phyloP scores from a whole-genome alignment of 148 eudicot species.

The Beta vulgaris region DNA sequence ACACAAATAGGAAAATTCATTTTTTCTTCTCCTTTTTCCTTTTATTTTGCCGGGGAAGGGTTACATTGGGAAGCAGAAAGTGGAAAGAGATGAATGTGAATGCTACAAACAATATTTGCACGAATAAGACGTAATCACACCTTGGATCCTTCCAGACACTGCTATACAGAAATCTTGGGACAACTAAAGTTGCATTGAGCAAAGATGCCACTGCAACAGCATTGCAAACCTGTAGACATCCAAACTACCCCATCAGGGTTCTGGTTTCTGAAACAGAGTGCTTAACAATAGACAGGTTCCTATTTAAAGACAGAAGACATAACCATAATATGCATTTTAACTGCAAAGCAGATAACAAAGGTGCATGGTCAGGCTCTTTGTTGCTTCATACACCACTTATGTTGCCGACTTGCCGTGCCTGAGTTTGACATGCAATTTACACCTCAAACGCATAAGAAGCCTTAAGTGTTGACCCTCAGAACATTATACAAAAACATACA shows the following conservation, averaged over 20 bases:
- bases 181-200: conserved; percentile 84
- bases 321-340: background rate
- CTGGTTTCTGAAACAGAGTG: background rate
- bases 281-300: background rate
- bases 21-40: background rate
- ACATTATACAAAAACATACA: background rate
- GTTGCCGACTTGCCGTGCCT: background rate
- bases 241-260: conserved; percentile 9
- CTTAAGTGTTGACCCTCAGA: background rate
- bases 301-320: background rate
- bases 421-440: background rate
- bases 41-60: background rate
- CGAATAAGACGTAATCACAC: conserved; percentile 28
- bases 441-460: background rate
- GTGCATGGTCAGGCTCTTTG: background rate
- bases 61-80: background rate
- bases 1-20: background rate
- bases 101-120: background rate
- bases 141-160: conserved; percentile 96
- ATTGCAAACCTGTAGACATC: conserved; percentile 76
- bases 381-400: background rate
- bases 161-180: conserved; percentile 87
- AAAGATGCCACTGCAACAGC: conserved; percentile 89
- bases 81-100: background rate
- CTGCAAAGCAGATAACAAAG: background rate